Percentiles rank a stretch among this genome's conserved stretches.
phyloP scores from a whole-genome alignment of 495 filamentous ascomycete species.

The Penicillium egyptiacum region DNA sequence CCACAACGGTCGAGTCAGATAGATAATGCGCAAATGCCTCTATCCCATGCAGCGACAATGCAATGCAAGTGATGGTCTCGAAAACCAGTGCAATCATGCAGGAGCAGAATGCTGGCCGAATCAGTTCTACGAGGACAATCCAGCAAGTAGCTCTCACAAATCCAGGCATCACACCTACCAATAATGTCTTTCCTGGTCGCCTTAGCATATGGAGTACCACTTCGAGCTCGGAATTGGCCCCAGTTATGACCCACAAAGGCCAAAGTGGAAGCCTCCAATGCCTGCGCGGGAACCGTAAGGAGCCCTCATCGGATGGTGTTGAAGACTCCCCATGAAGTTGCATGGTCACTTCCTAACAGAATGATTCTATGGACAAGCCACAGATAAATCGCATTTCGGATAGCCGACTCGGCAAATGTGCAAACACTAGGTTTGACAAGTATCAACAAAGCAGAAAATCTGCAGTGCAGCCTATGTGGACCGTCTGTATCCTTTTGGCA shows the following conservation, averaged over 20 bases:
- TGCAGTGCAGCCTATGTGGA: conserved; percentile 7
- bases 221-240: conserved; percentile 55
- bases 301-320: conserved; percentile 78
- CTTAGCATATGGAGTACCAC: conserved; percentile 36
- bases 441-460: conserved; percentile 44
- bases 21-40: conserved; percentile 61
- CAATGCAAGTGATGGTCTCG: conserved; percentile 63
- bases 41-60: conserved; percentile 59
- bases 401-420: conserved; percentile 62
- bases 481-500: conserved; percentile 7
- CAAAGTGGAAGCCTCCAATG: conserved; percentile 63
- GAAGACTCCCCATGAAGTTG: conserved; percentile 74
- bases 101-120: conserved; percentile 56
- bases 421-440: conserved; percentile 56
- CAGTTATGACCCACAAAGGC: conserved; percentile 69
- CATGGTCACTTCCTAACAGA: conserved; percentile 60
- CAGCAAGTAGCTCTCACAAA: background rate
- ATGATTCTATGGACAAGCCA: conserved; percentile 70
- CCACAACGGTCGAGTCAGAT: conserved; percentile 53
- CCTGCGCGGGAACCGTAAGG: conserved; percentile 71
- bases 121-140: conserved; percentile 37
- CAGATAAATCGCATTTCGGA: conserved; percentile 70
- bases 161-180: conserved; percentile 17
- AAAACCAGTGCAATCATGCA: conserved; percentile 50
- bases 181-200: conserved; percentile 34